Evolutionary conservation across 2,329 filamentous ascomycete species (phyloP).

Genomic region (Dothideomycetes sp.): DNA sequence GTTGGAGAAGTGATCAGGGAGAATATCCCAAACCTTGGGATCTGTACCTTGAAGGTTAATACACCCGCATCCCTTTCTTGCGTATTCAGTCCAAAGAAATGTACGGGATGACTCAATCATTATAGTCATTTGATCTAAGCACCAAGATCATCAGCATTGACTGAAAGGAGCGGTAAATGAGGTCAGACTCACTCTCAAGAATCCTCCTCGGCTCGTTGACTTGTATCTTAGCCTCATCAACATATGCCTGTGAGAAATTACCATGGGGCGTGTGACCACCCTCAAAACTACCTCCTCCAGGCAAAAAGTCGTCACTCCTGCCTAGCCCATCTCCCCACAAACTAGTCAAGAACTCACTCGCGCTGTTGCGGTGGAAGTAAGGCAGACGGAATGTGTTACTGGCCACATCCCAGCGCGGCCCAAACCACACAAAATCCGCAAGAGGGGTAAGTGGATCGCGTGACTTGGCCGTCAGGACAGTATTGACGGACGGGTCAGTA

Average conservation of each 20-base stretch:
- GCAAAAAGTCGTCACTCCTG: conserved; percentile 32
- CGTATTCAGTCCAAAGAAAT: conserved; percentile 28
- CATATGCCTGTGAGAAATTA: conserved; percentile 33
- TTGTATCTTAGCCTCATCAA: conserved; percentile 33
- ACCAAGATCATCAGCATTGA: neutral
- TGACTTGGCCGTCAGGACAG: conserved; percentile 26
- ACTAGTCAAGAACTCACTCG: conserved; percentile 26
- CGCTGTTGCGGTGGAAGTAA: conserved; percentile 28
- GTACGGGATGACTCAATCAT: conserved; percentile 28
- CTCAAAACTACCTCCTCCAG: conserved; percentile 26
- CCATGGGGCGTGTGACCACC: conserved; percentile 27
- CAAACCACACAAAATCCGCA: conserved; percentile 28
- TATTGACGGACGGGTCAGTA: conserved; percentile 27
- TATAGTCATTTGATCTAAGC: conserved; percentile 24
- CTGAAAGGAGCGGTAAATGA: neutral
- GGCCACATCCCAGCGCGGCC: conserved; percentile 27
- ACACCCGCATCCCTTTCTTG: conserved; percentile 22
- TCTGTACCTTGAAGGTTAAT: conserved; percentile 25
- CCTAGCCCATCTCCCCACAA: conserved; percentile 26
- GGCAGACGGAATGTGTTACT: conserved; percentile 27
- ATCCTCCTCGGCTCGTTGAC: conserved; percentile 32
- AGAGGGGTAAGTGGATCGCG: conserved; percentile 25
- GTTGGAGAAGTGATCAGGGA: conserved; percentile 25
- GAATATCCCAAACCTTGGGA: conserved; percentile 26
- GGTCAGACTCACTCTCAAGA: conserved; percentile 21